Percentiles rank a stretch among this genome's conserved stretches.
Conservation (phyloP, 768 basidiomycete genomes). For the Mycena olivaceomarginata region DNA sequence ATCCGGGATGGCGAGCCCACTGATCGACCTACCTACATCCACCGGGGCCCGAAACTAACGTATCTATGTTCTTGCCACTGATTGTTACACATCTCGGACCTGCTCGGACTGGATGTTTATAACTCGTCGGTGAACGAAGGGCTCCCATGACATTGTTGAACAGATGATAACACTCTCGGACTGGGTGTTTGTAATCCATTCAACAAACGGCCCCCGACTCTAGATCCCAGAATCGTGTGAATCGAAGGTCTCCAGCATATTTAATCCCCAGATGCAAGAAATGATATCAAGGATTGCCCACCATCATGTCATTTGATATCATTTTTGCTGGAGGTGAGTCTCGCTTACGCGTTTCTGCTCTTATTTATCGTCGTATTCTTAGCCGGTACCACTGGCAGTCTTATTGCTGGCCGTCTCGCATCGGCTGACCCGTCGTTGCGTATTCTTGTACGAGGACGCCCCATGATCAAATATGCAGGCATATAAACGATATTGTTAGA, state of each 20-base stretch:
- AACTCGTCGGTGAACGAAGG: too few species aligned
- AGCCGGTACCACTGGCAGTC: constrained; percentile 61
- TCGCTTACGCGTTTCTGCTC: background rate
- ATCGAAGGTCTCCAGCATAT: background rate
- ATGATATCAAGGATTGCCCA: background rate
- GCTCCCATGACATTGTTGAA: too few species aligned
- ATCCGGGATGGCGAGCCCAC: too few species aligned
- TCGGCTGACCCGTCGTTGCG: constrained; percentile 59
- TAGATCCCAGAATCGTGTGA: background rate
- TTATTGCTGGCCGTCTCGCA: constrained; percentile 61
- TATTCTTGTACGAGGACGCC: constrained; percentile 55
- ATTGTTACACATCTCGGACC: too few species aligned
- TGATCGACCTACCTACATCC: too few species aligned
- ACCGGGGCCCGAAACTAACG: too few species aligned
- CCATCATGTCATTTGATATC: constrained; percentile 48
- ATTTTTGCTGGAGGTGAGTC: constrained; percentile 55
- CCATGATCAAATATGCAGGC: constrained; percentile 14
- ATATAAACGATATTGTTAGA: constrained; percentile 49
- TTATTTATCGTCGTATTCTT: constrained; percentile 37
- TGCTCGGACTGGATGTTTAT: too few species aligned
- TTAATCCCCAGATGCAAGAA: background rate
- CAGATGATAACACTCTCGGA: too few species aligned
- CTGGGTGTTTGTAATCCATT: too few species aligned
- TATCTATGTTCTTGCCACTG: too few species aligned
- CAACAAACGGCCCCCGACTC: background rate